A percentile compares a stretch with the other conserved stretches of the same genome.
Evolutionary conservation across 768 basidiomycete species (phyloP).

Genomic region (Trametopsis cervina): DNA sequence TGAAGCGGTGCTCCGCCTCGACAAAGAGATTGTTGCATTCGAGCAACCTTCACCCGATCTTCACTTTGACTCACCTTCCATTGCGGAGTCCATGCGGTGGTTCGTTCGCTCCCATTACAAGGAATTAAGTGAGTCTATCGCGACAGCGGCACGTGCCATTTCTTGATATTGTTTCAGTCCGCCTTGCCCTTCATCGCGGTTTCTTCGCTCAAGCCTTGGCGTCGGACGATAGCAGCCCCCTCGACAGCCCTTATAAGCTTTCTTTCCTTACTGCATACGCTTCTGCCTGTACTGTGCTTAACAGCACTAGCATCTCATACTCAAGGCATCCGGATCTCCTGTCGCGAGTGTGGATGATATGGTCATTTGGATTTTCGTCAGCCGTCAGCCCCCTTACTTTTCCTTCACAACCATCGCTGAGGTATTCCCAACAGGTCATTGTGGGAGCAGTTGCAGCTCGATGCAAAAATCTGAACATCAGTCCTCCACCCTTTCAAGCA

Average conservation of each 20-base stretch:
- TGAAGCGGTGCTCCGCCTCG: slow-evolving; percentile 40
- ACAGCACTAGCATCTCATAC: slow-evolving; percentile 35
- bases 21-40: slow-evolving; percentile 54
- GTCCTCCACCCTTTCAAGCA: slow-evolving; percentile 38
- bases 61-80: slow-evolving; percentile 9
- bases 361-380: slow-evolving; percentile 50
- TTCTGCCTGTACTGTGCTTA: slow-evolving; percentile 40
- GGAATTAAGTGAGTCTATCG: slow-evolving; percentile 31
- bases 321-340: slow-evolving; percentile 37
- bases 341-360: slow-evolving; percentile 50
- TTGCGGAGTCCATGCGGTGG: slow-evolving; percentile 18
- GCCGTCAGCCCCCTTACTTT: slow-evolving; percentile 31
- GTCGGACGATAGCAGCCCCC: slow-evolving; percentile 39
- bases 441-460: slow-evolving; percentile 49
- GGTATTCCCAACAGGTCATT: slow-evolving; percentile 32
- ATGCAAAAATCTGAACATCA: slow-evolving; percentile 34
- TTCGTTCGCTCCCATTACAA: slow-evolving; percentile 37
- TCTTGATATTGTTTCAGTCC: no score
- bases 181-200: slow-evolving; percentile 48
- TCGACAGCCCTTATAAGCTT: slow-evolving; percentile 39
- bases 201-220: slow-evolving; percentile 52
- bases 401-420: not conserved
- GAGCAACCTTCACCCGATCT: slow-evolving; percentile 29
- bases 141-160: no score
- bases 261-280: slow-evolving; percentile 49